These are phyloP conservation scores for Mortierella hygrophila DNA, from an alignment of 192 early-diverging fungal genomes.

Conservation along the genomic window DNA sequence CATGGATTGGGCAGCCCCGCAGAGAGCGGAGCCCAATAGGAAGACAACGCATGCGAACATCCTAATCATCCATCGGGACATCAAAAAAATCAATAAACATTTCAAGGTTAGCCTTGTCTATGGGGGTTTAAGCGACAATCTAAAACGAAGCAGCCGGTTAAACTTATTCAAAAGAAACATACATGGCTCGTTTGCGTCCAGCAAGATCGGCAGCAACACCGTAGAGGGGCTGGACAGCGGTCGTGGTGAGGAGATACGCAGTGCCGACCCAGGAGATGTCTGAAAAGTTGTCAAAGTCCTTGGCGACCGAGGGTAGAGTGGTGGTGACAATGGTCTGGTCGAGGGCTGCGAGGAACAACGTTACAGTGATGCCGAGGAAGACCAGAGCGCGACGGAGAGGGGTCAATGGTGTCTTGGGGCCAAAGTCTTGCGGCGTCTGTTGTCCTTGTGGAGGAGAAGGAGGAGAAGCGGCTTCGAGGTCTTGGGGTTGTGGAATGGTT, in stretches of 20 bases:
- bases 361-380: conserved; percentile 50
- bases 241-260: conserved; percentile 70
- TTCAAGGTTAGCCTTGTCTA: background rate
- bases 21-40: conserved; percentile 75
- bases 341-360: conserved; percentile 66
- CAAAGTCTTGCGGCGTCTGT: conserved; percentile 34
- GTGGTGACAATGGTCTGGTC: conserved; percentile 75
- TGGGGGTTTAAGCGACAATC: background rate
- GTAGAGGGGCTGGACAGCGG: conserved; percentile 43
- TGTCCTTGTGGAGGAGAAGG: background rate
- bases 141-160: background rate
- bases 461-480: conserved; percentile 5
- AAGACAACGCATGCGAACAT: conserved; percentile 64
- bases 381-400: conserved; percentile 25
- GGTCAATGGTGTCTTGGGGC: conserved; percentile 36
- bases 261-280: conserved; percentile 85
- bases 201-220: conserved; percentile 38
- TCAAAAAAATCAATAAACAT: background rate
- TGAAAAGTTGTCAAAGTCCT: conserved; percentile 67
- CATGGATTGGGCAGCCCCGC: conserved; percentile 68
- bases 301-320: conserved; percentile 66
- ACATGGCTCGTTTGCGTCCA: conserved; percentile 47
- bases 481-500: background rate
- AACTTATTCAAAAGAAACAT: background rate
- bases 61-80: conserved; percentile 8